Conservation (phyloP, 1,284 basidiomycete species). For the Ganoderma multipileum region DNA sequence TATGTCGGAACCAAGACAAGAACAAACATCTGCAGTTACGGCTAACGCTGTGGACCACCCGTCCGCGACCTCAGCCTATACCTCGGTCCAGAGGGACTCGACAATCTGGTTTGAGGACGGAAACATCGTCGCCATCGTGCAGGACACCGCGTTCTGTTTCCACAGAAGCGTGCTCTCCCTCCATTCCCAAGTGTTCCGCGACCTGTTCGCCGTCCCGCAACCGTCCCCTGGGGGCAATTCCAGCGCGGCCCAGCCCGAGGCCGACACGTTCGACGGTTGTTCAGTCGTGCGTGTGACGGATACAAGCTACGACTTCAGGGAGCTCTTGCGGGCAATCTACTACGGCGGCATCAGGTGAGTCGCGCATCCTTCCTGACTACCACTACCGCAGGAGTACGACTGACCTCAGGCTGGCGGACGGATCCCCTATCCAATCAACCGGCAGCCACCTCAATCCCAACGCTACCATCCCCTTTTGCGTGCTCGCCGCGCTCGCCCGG, state of each 20-base stretch:
- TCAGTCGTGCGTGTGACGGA: constrained; percentile 2
- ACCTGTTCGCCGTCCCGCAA: constrained; percentile 5
- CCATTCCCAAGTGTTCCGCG: constrained; percentile 11
- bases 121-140: constrained; percentile 4
- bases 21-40: not conserved
- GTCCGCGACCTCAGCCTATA: not conserved
- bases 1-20: not conserved
- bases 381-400: too few relatives aligned
- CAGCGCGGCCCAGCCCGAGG: not conserved
- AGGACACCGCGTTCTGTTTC: constrained; percentile 1
- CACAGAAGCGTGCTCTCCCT: not conserved
- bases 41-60: not conserved
- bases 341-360: constrained; percentile 4
- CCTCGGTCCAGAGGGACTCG: not conserved
- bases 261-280: not conserved
- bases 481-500: constrained; percentile 9
- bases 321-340: constrained; percentile 11
- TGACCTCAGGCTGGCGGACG: too few relatives aligned
- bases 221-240: not conserved
- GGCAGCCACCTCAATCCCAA: not conserved
- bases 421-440: too few relatives aligned
- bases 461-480: not conserved
- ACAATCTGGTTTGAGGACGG: constrained; percentile 15
- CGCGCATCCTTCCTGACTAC: not conserved
- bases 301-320: constrained; percentile 9